Conservation (phyloP, 768 basidiomycete genomes). For the Mycena haematopus region DNA sequence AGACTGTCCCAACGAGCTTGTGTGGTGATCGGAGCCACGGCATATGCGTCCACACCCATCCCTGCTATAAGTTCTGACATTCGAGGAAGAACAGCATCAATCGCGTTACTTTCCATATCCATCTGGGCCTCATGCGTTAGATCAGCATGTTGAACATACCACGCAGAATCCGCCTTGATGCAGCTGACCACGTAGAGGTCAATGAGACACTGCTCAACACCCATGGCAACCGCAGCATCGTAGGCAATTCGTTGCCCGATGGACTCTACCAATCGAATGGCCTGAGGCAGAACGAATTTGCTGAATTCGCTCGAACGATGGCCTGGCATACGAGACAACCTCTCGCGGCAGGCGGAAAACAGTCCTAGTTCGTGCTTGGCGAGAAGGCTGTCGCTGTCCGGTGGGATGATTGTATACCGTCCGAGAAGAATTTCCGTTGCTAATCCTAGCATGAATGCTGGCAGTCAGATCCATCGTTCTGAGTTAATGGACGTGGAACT, state of each 20-base stretch:
- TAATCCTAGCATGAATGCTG: constrained; percentile 33
- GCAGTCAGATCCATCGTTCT: not conserved
- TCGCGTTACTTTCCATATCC: constrained; percentile 42
- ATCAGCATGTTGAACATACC: constrained; percentile 47
- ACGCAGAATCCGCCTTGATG: constrained; percentile 43
- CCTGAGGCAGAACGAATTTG: constrained; percentile 36
- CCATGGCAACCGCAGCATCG: constrained; percentile 40
- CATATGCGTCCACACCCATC: constrained; percentile 24
- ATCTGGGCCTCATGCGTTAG: constrained; percentile 35
- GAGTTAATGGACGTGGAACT: constrained; percentile 4
- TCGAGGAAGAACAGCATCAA: constrained; percentile 35
- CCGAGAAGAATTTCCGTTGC: constrained; percentile 36
- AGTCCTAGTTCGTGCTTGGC: constrained; percentile 32
- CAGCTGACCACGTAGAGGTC: constrained; percentile 47
- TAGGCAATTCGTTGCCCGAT: constrained; percentile 55
- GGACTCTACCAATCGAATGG: constrained; percentile 45
- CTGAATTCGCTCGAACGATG: constrained; percentile 34
- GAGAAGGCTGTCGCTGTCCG: constrained; percentile 30
- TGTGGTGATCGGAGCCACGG: constrained; percentile 31
- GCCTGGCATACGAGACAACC: constrained; percentile 35
- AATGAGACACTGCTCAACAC: constrained; percentile 35
- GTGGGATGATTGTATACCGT: constrained; percentile 20
- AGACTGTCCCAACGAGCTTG: no score
- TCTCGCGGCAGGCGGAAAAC: constrained; percentile 31
- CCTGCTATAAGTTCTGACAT: constrained; percentile 30